Percentiles rank a stretch among this genome's conserved stretches.
Conservation (phyloP, 2,329 filamentous ascomycete species). For the Aspergillus brasiliensis region DNA sequence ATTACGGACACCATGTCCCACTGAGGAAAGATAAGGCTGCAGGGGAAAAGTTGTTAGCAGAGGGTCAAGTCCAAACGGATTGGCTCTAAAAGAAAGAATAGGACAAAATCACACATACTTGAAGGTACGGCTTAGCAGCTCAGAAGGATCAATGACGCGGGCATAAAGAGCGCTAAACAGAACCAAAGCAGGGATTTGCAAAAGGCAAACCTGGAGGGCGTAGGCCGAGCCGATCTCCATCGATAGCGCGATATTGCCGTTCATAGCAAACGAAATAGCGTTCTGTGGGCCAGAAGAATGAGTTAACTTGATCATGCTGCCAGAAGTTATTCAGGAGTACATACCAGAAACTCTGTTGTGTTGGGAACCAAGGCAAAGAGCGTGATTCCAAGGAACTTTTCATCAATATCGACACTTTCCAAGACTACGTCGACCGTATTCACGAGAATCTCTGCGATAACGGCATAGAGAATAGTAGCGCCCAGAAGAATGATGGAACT, state of each 20-base stretch:
- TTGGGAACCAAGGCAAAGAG: constrained; percentile 96
- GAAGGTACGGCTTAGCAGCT: constrained; percentile 56
- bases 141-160: constrained; percentile 54
- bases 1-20: constrained; percentile 99
- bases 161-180: constrained; percentile 82
- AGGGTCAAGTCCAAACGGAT: no score
- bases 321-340: constrained; percentile 33
- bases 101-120: constrained; percentile 45
- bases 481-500: constrained; percentile 85
- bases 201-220: constrained; percentile 89
- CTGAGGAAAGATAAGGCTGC: constrained; percentile 87
- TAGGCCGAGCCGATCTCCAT: constrained; percentile 99
- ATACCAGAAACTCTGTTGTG: constrained; percentile 93
- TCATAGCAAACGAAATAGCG: constrained; percentile 99
- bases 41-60: constrained; percentile 17
- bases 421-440: constrained; percentile 97
- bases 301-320: neutral
- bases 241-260: constrained; percentile 95
- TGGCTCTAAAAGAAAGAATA: neutral
- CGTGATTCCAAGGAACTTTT: constrained; percentile 96
- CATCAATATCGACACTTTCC: constrained; percentile 85
- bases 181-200: constrained; percentile 91
- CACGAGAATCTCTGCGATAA: constrained; percentile 95
- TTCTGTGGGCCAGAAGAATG: constrained; percentile 59
- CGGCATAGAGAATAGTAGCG: constrained; percentile 89